Evolutionary conservation across 768 basidiomycete genomes (phyloP).

Genomic region (Amanita brunnescens): DNA sequence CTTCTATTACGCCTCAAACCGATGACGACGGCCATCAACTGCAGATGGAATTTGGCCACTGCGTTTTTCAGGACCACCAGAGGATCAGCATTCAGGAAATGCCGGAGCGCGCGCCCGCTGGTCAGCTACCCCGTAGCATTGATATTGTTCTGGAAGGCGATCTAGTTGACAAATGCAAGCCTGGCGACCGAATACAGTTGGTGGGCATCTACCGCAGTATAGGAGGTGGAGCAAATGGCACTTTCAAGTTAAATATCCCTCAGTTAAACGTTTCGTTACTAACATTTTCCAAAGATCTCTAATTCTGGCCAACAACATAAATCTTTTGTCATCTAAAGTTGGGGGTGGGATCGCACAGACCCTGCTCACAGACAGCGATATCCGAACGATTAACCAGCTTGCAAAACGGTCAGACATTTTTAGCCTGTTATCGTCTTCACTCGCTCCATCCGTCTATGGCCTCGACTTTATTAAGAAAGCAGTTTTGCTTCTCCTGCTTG

Average conservation of each 20-base stretch:
- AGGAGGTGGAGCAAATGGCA: constrained; percentile 81
- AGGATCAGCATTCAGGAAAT: constrained; percentile 98
- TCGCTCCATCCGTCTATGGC: constrained; percentile 96
- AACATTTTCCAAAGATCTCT: constrained; percentile 54
- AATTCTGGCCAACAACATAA: constrained; percentile 91
- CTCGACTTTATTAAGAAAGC: constrained; percentile 95
- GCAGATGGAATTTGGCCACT: constrained; percentile 88
- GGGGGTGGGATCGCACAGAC: constrained; percentile 94
- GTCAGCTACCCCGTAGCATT: constrained; percentile 91
- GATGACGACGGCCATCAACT: constrained; percentile 85
- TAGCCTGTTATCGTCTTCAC: constrained; percentile 80
- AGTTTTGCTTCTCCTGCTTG: constrained; percentile 84
- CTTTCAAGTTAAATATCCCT: constrained; percentile 72
- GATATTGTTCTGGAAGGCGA: constrained; percentile 96
- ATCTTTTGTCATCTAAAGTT: constrained; percentile 87
- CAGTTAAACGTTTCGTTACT: constrained; percentile 6
- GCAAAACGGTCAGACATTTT: constrained; percentile 85
- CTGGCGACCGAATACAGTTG: constrained; percentile 94
- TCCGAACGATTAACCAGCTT: constrained; percentile 92
- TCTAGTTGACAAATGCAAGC: constrained; percentile 94
- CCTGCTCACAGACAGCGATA: constrained; percentile 85
- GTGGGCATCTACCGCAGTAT: constrained; percentile 93
- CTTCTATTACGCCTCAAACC: constrained; percentile 80
- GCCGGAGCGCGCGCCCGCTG: constrained; percentile 97
- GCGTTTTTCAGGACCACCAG: constrained; percentile 93